Evolutionary conservation across 2,329 filamentous ascomycete genomes (phyloP), one percentile per base, ranked within the genome.

Genomic region (Rutstroemia sp.): DNA sequence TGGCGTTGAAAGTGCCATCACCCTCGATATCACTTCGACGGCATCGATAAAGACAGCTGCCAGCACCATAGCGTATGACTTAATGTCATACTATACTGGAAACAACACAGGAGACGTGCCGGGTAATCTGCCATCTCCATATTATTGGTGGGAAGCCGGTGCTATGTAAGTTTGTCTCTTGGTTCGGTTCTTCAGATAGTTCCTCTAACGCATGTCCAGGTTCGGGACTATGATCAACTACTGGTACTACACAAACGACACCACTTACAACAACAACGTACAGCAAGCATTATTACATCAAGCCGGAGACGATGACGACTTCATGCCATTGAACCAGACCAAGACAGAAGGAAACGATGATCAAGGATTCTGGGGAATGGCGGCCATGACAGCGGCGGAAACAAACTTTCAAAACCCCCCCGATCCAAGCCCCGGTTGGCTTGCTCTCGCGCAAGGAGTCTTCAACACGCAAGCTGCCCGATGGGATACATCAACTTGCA

Each of bases 221-320:
- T 58, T 83, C 72, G 80, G 80, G 34, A 76, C 83, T 4, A 73
- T 92, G 48, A 57, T 94, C 56, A 87, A 92, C 64, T 92, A 92
- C 69, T 94, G 88, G 88, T 87, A 84, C 67, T 88, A 88, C 69
- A 92, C 88, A 0, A 83, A 83, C 27, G 87, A 92, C 65, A 73
- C 76, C 9, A 77, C 78, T 49, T 92, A 88, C 73, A 67, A 67
- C 17, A 47, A 55, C 10, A 54, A 54, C 3, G 51, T 63, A 87
- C 89, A 67, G 71, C 76, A 87, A 61, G 89, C 80, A 8, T 76
- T 95, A 64, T 76, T 89, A 52, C 83, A 81, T 68, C 89, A 95
- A 70, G 81, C 84, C 56, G 88, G 88, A 56, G 76, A 80, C 0
- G 76, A 86, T 64, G 75, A 82, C 53, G 84, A 92, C 67, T 92